Base-by-base conservation (phyloP, 1,284 basidiomycete genomes). In the Xanthoconium separans region DNA sequence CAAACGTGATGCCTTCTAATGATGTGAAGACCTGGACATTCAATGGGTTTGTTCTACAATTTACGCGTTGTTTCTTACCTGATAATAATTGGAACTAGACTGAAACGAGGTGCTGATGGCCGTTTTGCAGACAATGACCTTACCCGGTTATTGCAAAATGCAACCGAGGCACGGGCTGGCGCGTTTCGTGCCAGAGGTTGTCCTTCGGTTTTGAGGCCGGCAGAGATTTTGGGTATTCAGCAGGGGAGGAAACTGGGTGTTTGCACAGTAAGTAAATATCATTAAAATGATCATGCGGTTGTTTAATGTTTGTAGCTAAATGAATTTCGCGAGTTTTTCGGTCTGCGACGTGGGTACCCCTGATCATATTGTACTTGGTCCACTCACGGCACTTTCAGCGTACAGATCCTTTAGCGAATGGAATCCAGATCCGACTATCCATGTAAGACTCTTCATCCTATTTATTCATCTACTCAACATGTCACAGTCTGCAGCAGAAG, bases 141-240 rank as follows among this genome's bases (percentile, higher is more conserved):
- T 13, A 88, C 89, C 0, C 69, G 73, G 12, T 71, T 91, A 51
- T 66, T 93, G 55, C 83, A 85, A 47, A 71, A 84, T 58, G 82
- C 89, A 5, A 92, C 87, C 0, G 82, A 82, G 48, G 75, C 75
- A 53, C 73, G 78, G 1, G 89, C 93, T 1, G 82, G 81, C 30
- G 83, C 90, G 5, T 94, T 86, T 74, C 77, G 80, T 55, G 92
- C 91, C n/a, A 78, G 86, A 13, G 85, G 88, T 22, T 84, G 81
- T 47, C 91, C 91, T 0, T 79, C 79, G 45, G 81, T 78, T 31
- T 74, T 93, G 62, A 80, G 82, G 34, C 74, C 89, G 39, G 79
- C 93, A 48, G 91, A 93, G 67, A 76, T 91, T 15, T 73, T 93
- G 66, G 81, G 82, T 5, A 89, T 92, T 43, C 75, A 82, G 61